phyloP scores from a whole-genome alignment of 2,329 filamentous ascomycete genomes.

The Ophiostoma pallidulum region DNA sequence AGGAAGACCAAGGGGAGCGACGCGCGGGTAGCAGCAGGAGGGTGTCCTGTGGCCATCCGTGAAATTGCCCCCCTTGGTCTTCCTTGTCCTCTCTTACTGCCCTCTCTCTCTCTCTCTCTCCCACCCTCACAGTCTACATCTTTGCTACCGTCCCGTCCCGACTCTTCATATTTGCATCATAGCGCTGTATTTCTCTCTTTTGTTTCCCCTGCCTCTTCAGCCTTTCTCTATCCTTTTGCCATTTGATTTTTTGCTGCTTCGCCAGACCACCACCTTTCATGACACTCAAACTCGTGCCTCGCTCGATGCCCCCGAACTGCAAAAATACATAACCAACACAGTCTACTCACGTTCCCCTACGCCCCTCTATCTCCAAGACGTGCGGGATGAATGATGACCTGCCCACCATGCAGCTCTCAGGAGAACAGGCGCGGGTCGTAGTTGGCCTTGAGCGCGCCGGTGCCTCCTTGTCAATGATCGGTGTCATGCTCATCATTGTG shows the following conservation, averaged over 20 bases:
- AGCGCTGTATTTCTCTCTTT: background rate
- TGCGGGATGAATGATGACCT: conserved; percentile 11
- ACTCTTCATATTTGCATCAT: too few relatives aligned
- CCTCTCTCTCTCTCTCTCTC: background rate
- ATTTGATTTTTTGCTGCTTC: background rate
- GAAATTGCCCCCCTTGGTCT: too few relatives aligned
- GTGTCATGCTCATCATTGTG: conserved; percentile 42
- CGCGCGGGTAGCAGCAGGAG: too few relatives aligned
- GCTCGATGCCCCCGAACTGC: too few relatives aligned
- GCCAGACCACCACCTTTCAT: too few relatives aligned
- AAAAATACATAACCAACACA: too few relatives aligned
- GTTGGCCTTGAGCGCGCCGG: conserved; percentile 43
- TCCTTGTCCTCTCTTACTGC: background rate
- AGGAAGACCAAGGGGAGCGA: too few relatives aligned
- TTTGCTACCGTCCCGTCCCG: too few relatives aligned
- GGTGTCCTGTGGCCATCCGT: background rate
- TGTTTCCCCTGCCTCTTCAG: background rate
- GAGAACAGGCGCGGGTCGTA: conserved; percentile 31
- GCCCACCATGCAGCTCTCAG: conserved; percentile 21
- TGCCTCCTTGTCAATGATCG: conserved; percentile 42
- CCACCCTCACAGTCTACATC: too few relatives aligned
- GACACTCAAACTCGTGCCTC: too few relatives aligned
- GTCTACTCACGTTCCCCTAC: too few relatives aligned
- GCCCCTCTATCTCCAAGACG: too few relatives aligned
- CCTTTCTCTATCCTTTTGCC: background rate